phyloP scores from a whole-genome alignment of 2,329 filamentous ascomycete species.

The Sporothrix brasiliensis region DNA sequence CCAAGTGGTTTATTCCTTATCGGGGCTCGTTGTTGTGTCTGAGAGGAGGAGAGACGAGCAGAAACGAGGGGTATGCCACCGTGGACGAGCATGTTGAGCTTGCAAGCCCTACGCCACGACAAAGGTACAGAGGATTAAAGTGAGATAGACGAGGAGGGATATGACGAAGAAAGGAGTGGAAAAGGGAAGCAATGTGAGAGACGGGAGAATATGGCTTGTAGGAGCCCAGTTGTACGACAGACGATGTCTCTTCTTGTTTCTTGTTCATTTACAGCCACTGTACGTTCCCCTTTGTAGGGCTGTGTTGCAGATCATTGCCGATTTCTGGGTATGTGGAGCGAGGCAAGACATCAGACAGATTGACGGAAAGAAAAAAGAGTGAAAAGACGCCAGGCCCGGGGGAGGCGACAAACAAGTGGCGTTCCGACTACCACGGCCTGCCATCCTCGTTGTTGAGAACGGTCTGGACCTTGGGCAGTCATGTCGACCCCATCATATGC shows the following conservation, averaged over 20 bases:
- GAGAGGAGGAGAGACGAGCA: not conserved
- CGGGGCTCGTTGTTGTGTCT: not conserved
- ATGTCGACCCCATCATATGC: not conserved
- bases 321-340: constrained; percentile 10
- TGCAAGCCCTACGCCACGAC: constrained; percentile 9
- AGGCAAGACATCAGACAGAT: not conserved
- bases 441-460: too few relatives aligned
- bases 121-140: not conserved
- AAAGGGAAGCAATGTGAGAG: not conserved
- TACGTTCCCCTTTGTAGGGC: not conserved
- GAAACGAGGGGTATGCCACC: not conserved
- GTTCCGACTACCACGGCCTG: too few relatives aligned
- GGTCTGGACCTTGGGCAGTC: not conserved
- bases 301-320: constrained; percentile 10
- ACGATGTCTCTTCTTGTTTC: not conserved
- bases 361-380: not conserved
- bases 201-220: not conserved
- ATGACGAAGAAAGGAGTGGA: constrained; percentile 4
- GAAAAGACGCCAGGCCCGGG: not conserved
- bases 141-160: too few relatives aligned
- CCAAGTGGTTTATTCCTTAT: constrained; percentile 9
- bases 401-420: not conserved
- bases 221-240: not conserved
- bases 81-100: not conserved
- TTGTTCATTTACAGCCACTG: not conserved